A percentile compares a stretch with the other conserved stretches of the same genome.
Evolutionary conservation across 306 rosid genomes (phyloP).

Genomic region (Ziziphus jujuba): DNA sequence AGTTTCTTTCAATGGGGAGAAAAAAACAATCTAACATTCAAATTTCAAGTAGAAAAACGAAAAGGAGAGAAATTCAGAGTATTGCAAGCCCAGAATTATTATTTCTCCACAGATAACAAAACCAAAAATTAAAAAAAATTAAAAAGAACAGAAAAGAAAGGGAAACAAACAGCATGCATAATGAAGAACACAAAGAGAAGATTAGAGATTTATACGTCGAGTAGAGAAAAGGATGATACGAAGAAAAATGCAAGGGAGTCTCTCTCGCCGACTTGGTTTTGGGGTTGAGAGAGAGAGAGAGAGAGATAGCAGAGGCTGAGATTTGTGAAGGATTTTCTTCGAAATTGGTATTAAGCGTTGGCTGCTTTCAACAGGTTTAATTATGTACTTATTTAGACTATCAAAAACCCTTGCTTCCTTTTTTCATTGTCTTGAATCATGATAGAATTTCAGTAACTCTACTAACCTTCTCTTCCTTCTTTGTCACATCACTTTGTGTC

Average conservation of each 20-base stretch:
- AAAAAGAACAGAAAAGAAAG: too few relatives aligned
- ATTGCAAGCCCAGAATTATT: not conserved
- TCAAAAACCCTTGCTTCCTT: too few relatives aligned
- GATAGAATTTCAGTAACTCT: too few relatives aligned
- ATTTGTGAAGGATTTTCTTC: not conserved
- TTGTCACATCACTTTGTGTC: too few relatives aligned
- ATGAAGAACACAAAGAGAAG: not conserved
- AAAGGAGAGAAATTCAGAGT: not conserved
- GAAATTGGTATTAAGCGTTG: too few relatives aligned
- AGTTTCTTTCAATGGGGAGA: not conserved
- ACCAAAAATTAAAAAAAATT: too few relatives aligned
- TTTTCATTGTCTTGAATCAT: too few relatives aligned
- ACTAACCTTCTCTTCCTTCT: too few relatives aligned
- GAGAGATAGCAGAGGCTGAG: not conserved
- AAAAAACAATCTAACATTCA: not conserved
- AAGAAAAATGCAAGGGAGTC: not conserved
- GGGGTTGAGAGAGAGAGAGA: not conserved
- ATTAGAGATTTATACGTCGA: constrained; percentile 12
- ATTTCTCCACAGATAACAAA: not conserved
- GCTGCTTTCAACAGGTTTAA: too few relatives aligned
- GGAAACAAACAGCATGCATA: not conserved
- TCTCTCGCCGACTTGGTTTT: constrained; percentile 11
- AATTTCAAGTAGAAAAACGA: not conserved
- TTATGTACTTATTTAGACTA: too few relatives aligned
- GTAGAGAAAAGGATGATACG: not conserved